phyloP scores from a whole-genome alignment of 1,139 yeast genomes.

The Kurtzmaniella quercitrusa region DNA sequence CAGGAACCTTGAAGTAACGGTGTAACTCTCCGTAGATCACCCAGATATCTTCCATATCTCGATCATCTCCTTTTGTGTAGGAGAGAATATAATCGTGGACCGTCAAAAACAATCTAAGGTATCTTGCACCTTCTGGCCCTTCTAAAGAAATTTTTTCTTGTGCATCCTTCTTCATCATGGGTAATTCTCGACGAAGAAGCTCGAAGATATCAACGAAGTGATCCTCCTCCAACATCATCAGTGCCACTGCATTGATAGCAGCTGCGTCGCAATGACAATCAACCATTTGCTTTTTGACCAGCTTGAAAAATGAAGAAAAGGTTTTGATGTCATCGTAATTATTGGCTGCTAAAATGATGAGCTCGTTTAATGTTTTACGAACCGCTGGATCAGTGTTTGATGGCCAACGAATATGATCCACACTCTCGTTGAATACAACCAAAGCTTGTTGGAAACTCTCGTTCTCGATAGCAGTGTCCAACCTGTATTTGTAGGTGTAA shows the following conservation, averaged over 20 bases:
- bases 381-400: conserved; percentile 26
- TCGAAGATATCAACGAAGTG: conserved; percentile 56
- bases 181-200: conserved; percentile 57
- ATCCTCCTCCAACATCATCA: conserved; percentile 43
- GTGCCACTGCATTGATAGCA: conserved; percentile 46
- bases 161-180: conserved; percentile 35
- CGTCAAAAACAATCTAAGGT: conserved; percentile 29
- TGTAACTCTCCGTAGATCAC: conserved; percentile 57
- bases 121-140: conserved; percentile 23
- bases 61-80: conserved; percentile 34
- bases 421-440: conserved; percentile 30
- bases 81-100: conserved; percentile 46
- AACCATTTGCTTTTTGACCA: conserved; percentile 36
- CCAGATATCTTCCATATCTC: conserved; percentile 50
- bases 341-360: conserved; percentile 22
- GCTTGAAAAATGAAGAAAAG: conserved; percentile 31
- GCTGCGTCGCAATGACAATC: conserved; percentile 25
- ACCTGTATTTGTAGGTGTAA: conserved; percentile 22
- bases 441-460: conserved; percentile 22
- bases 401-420: conserved; percentile 27
- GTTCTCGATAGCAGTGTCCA: conserved; percentile 25
- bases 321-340: conserved; percentile 17
- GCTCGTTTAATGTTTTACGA: conserved; percentile 27
- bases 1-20: conserved; percentile 56
- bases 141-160: conserved; percentile 25